Evolutionary conservation across 2,329 filamentous ascomycete species (phyloP).

Genomic region (Cladosporium sphaerospermum): DNA sequence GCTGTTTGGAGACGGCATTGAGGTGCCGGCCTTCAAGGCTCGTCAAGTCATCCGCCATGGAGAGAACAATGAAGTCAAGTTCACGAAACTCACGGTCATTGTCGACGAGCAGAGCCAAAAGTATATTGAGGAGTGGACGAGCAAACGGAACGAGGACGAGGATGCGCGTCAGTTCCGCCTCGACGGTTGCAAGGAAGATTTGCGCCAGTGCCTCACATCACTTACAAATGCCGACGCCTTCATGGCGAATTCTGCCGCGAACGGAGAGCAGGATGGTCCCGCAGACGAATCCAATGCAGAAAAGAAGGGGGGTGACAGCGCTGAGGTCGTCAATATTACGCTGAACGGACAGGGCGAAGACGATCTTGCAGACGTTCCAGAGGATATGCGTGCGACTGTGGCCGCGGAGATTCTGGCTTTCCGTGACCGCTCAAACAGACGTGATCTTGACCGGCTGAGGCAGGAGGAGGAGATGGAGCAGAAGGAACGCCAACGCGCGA

Average conservation of each 20-base stretch:
- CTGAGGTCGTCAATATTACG: conserved; percentile 85
- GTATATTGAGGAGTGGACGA: conserved; percentile 77
- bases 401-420: conserved; percentile 92
- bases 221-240: conserved; percentile 59
- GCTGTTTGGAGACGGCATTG: conserved; percentile 72
- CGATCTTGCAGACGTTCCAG: conserved; percentile 88
- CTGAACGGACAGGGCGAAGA: conserved; percentile 69
- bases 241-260: conserved; percentile 23
- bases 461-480: conserved; percentile 91
- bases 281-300: conserved; percentile 39
- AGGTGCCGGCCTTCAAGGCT: conserved; percentile 67
- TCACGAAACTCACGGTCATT: conserved; percentile 42
- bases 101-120: conserved; percentile 77
- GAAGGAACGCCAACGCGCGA: conserved; percentile 69
- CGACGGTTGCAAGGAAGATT: conserved; percentile 60
- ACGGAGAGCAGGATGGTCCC: conserved; percentile 32
- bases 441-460: conserved; percentile 80
- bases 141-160: conserved; percentile 54
- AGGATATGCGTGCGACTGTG: conserved; percentile 92
- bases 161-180: conserved; percentile 60
- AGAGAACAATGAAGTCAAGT: conserved; percentile 35
- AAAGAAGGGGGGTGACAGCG: conserved; percentile 52
- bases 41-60: conserved; percentile 34
- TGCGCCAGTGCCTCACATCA: conserved; percentile 63
- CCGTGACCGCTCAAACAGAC: conserved; percentile 79